Percentiles rank a stretch among this genome's conserved stretches.
Evolutionary conservation across 495 filamentous ascomycete species (phyloP).

Genomic region (Parmelia sp.): DNA sequence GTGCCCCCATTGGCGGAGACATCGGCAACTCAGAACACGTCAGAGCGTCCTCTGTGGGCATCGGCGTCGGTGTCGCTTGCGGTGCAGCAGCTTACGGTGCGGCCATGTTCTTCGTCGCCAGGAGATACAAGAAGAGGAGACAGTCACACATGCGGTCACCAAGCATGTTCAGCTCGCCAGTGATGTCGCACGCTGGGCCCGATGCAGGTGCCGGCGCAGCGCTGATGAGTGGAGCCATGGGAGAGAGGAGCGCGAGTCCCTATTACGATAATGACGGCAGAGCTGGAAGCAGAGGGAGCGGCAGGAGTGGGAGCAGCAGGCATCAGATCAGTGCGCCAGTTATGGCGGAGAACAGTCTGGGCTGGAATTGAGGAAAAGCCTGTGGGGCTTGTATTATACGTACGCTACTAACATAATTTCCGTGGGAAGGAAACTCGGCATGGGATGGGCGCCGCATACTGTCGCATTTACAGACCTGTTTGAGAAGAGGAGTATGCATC

Average conservation of each 20-base stretch:
- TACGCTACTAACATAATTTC: conserved; percentile 12
- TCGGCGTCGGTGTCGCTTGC: conserved; percentile 68
- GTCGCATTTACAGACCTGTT: background rate
- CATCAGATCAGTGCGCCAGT: conserved; percentile 78
- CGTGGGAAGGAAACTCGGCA: background rate
- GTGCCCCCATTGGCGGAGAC: conserved; percentile 40
- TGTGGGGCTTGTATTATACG: conserved; percentile 13
- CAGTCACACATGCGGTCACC: conserved; percentile 70
- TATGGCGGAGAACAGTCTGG: conserved; percentile 94
- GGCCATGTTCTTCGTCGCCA: conserved; percentile 96
- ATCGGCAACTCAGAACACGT: conserved; percentile 50
- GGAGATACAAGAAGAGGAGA: conserved; percentile 85
- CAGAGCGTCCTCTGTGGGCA: conserved; percentile 72
- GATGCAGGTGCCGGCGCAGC: conserved; percentile 31
- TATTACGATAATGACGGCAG: conserved; percentile 29
- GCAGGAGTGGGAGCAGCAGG: conserved; percentile 63
- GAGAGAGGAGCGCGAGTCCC: conserved; percentile 30
- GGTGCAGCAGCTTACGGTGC: conserved; percentile 90
- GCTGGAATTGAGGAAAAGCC: conserved; percentile 71
- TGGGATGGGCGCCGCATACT: background rate
- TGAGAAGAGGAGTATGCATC: background rate
- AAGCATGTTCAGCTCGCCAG: conserved; percentile 51
- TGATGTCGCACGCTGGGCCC: conserved; percentile 50
- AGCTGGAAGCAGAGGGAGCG: conserved; percentile 50
- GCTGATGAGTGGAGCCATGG: conserved; percentile 47